Conservation (phyloP, 495 filamentous ascomycete species). For the Wilcoxina mikolae region DNA sequence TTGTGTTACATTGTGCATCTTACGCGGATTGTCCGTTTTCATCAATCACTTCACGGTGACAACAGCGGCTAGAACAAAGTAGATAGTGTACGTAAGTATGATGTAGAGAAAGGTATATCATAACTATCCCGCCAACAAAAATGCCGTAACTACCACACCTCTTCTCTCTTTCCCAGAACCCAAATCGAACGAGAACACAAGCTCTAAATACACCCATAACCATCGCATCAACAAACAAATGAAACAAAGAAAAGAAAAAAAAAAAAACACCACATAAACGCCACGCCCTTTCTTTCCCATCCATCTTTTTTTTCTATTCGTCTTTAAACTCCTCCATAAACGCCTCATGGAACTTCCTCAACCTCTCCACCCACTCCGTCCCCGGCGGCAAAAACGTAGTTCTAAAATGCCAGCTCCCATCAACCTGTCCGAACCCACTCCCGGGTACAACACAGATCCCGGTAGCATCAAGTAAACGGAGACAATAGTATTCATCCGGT, state of each 20-base stretch:
- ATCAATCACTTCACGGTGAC: too few relatives aligned
- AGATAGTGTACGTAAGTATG: too few relatives aligned
- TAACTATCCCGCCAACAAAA: too few relatives aligned
- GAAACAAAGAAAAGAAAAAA: neutral
- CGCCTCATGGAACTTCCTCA: constrained; percentile 76
- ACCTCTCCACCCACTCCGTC: constrained; percentile 81
- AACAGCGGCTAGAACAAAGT: too few relatives aligned
- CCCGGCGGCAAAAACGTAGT: constrained; percentile 95
- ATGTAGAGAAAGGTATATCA: too few relatives aligned
- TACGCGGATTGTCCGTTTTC: too few relatives aligned
- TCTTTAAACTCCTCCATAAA: constrained; percentile 65
- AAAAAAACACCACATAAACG: neutral
- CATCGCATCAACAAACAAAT: neutral
- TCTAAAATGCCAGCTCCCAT: constrained; percentile 81
- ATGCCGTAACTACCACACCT: too few relatives aligned
- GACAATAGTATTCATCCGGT: constrained; percentile 87
- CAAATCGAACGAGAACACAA: too few relatives aligned
- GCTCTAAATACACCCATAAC: neutral
- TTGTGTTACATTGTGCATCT: too few relatives aligned
- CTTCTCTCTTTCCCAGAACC: too few relatives aligned
- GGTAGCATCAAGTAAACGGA: constrained; percentile 77
- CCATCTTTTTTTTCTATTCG: neutral
- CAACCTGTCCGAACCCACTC: constrained; percentile 83
- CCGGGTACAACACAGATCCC: constrained; percentile 93
- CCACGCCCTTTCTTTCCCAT: neutral